These are phyloP conservation scores for Nicotiana paniculata DNA, from an alignment of 257 asterid species.

Conservation along the genomic window DNA sequence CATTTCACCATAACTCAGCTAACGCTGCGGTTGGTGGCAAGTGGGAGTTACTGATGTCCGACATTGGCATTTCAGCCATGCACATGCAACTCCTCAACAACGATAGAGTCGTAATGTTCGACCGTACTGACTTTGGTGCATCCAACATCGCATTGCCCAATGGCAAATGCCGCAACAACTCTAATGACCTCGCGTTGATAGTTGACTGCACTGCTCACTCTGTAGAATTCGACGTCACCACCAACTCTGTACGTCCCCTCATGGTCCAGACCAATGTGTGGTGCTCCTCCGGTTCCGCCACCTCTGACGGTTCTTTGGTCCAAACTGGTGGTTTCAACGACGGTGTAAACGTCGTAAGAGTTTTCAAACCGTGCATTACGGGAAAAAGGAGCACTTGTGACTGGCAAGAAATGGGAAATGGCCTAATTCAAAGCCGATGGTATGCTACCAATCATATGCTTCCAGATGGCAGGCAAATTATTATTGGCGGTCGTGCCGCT, in stretches of 20 bases:
- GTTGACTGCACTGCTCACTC: slow-evolving; percentile 58
- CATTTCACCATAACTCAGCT: slow-evolving; percentile 2
- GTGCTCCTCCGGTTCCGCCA: slow-evolving; percentile 51
- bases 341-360: slow-evolving; percentile 12
- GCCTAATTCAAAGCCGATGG: slow-evolving; percentile 9
- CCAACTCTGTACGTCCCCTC: slow-evolving; percentile 37
- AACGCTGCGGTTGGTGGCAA: slow-evolving; percentile 26
- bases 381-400: neutral
- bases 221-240: slow-evolving; percentile 33
- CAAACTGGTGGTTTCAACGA: slow-evolving; percentile 47
- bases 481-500: slow-evolving; percentile 4
- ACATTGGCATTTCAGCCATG: slow-evolving; percentile 45
- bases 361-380: neutral
- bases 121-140: slow-evolving; percentile 40
- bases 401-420: slow-evolving; percentile 1
- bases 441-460: slow-evolving; percentile 16
- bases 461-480: slow-evolving; percentile 5
- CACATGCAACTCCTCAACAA: slow-evolving; percentile 54
- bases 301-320: slow-evolving; percentile 27
- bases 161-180: slow-evolving; percentile 30
- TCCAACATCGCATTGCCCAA: slow-evolving; percentile 40
- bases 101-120: slow-evolving; percentile 41
- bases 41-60: slow-evolving; percentile 33
- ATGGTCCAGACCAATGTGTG: slow-evolving; percentile 36
- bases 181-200: slow-evolving; percentile 10